Percentiles rank a stretch among this genome's conserved stretches.
These are phyloP conservation scores for Oidium heveae DNA, from an alignment of 2,329 filamentous ascomycete species.

Conservation along the genomic window DNA sequence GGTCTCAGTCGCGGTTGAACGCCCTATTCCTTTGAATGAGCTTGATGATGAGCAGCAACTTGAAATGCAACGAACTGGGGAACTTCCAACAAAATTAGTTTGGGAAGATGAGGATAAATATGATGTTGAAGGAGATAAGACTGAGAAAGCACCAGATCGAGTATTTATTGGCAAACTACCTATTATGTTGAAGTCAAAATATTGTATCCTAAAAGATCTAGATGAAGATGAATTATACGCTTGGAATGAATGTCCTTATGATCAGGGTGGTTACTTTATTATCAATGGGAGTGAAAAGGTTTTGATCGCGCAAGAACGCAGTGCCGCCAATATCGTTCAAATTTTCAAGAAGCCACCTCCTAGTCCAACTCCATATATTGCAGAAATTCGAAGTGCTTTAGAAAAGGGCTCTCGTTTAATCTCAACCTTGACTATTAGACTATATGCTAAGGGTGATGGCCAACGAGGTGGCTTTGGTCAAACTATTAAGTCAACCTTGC, in stretches of 20 bases:
- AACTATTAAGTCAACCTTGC: constrained; percentile 72
- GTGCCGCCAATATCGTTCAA: constrained; percentile 94
- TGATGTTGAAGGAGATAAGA: constrained; percentile 20
- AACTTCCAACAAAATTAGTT: constrained; percentile 29
- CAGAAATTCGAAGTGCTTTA: constrained; percentile 85
- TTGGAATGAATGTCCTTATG: constrained; percentile 91
- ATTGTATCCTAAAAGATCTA: constrained; percentile 68
- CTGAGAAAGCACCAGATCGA: constrained; percentile 20
- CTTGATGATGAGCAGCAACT: constrained; percentile 38
- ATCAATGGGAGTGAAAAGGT: constrained; percentile 99
- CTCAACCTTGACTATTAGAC: constrained; percentile 74
- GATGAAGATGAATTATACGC: constrained; percentile 68
- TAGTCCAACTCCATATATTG: constrained; percentile 79
- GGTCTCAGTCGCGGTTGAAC: constrained; percentile 60
- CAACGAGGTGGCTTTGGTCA: constrained; percentile 61
- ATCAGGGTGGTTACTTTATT: constrained; percentile 95
- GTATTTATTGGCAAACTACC: constrained; percentile 91
- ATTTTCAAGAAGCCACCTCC: constrained; percentile 93
- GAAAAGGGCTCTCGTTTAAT: constrained; percentile 92
- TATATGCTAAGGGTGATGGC: constrained; percentile 62
- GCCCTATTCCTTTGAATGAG: constrained; percentile 37
- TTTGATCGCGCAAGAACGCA: constrained; percentile 88
- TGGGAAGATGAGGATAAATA: constrained; percentile 30
- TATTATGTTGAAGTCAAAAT: constrained; percentile 94
- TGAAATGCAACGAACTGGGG: constrained; percentile 27